Evolutionary conservation across 139 green algal genomes (phyloP).

Genomic region (Trebouxia sp.): DNA sequence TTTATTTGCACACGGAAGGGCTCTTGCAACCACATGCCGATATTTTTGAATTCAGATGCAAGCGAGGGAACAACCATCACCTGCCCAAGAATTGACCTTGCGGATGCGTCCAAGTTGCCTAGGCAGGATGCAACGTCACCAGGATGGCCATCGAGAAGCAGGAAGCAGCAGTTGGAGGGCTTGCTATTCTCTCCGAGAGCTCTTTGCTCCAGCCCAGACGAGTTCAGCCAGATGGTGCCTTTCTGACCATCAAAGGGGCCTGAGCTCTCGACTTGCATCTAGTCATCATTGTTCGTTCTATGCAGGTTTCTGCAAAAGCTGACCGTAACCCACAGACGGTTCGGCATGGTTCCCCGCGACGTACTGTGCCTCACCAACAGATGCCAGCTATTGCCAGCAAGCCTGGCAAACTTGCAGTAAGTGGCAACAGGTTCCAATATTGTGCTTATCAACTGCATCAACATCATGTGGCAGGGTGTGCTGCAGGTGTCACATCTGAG

Average conservation of each 20-base stretch:
- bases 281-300: too few relatives aligned
- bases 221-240: background rate
- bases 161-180: conserved; percentile 8
- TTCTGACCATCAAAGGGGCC: too few relatives aligned
- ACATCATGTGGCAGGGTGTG: background rate
- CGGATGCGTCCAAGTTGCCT: background rate
- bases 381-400: background rate
- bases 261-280: too few relatives aligned
- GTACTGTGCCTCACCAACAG: too few relatives aligned
- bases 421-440: too few relatives aligned
- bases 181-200: background rate
- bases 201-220: background rate
- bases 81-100: background rate
- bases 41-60: too few relatives aligned
- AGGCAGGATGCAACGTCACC: background rate
- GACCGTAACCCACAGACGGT: too few relatives aligned
- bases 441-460: too few relatives aligned
- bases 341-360: too few relatives aligned
- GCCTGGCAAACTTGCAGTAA: background rate
- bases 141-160: background rate
- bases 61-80: background rate
- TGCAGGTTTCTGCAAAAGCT: too few relatives aligned
- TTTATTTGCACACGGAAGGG: too few relatives aligned
- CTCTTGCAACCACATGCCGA: background rate
- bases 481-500: background rate